phyloP scores from a whole-genome alignment of 345 rosid species.

The Excoecaria agallocha region DNA sequence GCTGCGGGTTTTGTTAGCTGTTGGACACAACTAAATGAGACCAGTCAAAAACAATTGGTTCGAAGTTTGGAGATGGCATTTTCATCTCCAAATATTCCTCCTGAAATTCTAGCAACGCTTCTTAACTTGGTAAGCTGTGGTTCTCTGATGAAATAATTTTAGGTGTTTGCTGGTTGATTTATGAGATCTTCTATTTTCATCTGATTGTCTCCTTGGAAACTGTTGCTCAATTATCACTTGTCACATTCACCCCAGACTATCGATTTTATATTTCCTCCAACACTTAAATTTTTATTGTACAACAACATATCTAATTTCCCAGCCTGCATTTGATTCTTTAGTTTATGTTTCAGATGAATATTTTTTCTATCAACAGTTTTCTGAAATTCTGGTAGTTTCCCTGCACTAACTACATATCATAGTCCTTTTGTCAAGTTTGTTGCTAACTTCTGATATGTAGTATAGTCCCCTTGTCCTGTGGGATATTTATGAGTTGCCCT shows the following conservation, averaged over 20 bases:
- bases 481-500: not conserved
- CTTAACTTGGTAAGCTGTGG: conserved; percentile 66
- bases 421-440: not conserved
- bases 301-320: not conserved
- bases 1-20: conserved; percentile 99
- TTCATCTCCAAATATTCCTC: conserved; percentile 96
- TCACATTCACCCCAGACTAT: not conserved
- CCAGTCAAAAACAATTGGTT: conserved; percentile 89
- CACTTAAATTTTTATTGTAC: not conserved
- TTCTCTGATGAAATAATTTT: not conserved
- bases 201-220: not conserved
- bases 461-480: not conserved
- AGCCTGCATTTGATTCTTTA: not conserved
- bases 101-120: conserved; percentile 95
- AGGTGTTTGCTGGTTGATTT: not conserved
- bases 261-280: not conserved
- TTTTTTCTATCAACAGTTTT: not conserved
- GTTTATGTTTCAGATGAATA: not conserved
- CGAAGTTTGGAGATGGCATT: conserved; percentile 97
- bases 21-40: conserved; percentile 85
- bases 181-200: not conserved
- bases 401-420: not conserved
- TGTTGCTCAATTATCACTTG: not conserved
- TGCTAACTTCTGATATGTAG: not conserved
- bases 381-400: not conserved